phyloP scores from a whole-genome alignment of 2,329 filamentous ascomycete genomes.

The Fusarium mundagurra region DNA sequence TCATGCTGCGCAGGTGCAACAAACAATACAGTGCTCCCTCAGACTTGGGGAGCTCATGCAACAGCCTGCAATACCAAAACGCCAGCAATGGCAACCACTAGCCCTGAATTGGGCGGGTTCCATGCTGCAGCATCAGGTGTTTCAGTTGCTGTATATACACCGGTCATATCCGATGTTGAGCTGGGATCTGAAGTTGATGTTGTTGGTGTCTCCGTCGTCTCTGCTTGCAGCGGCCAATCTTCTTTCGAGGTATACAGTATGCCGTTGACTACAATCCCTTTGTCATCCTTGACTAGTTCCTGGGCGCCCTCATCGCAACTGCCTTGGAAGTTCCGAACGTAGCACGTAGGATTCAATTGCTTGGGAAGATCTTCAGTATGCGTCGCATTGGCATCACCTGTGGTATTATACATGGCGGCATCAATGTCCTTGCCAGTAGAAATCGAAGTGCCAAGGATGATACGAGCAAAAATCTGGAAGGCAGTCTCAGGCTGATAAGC shows the following conservation, averaged over 20 bases:
- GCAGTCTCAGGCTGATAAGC: constrained; percentile 70
- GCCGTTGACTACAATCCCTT: constrained; percentile 69
- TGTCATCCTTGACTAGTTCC: constrained; percentile 56
- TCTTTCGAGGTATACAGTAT: constrained; percentile 58
- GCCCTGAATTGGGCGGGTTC: constrained; percentile 6
- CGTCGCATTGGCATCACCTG: constrained; percentile 66
- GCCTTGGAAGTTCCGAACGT: constrained; percentile 59
- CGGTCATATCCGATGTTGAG: constrained; percentile 40
- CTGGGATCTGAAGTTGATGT: constrained; percentile 33
- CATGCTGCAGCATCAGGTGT: constrained; percentile 43
- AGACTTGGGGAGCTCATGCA: not conserved
- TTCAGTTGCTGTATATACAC: constrained; percentile 49
- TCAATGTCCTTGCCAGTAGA: constrained; percentile 64
- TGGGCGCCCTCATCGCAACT: constrained; percentile 64
- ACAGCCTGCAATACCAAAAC: constrained; percentile 10
- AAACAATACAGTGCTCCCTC: not conserved
- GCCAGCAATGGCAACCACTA: constrained; percentile 21
- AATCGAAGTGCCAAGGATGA: constrained; percentile 64
- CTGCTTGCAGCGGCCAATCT: constrained; percentile 54
- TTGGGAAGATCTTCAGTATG: constrained; percentile 62
- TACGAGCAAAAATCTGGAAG: constrained; percentile 69
- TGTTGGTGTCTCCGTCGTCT: constrained; percentile 36
- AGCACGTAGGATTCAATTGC: constrained; percentile 66
- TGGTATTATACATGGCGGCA: constrained; percentile 63
- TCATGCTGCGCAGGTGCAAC: not conserved